Evolutionary conservation across 176 grass and related monocot species (phyloP).

Genomic region (bread wheat (Triticum aestivum)): DNA sequence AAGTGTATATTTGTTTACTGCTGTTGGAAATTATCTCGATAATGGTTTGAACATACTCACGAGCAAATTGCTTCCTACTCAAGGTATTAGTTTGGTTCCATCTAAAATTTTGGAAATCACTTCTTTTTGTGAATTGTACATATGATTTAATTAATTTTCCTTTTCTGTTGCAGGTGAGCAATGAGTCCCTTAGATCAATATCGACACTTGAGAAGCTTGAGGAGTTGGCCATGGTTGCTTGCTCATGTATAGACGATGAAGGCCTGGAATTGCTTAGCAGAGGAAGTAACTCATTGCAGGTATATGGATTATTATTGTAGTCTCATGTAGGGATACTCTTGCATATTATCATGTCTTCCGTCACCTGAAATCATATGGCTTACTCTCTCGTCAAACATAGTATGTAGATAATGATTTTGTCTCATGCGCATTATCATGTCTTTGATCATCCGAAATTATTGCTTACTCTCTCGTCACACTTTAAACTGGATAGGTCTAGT

Average conservation of each 20-base stretch:
- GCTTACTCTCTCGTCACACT: background rate
- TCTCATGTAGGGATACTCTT: background rate
- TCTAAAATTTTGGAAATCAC: background rate
- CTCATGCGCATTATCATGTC: background rate
- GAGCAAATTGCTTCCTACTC: background rate
- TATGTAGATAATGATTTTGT: background rate
- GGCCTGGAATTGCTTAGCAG: slow-evolving; percentile 72
- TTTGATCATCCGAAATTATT: background rate
- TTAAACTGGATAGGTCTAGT: background rate
- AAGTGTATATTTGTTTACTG: background rate
- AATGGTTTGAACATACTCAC: background rate
- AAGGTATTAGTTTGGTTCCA: background rate
- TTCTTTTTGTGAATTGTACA: background rate
- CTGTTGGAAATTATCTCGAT: background rate
- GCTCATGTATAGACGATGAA: slow-evolving; percentile 78
- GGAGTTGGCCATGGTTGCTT: slow-evolving; percentile 79
- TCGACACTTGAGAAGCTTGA: slow-evolving; percentile 79
- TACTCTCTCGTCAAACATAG: background rate
- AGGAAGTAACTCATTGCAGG: slow-evolving; percentile 66
- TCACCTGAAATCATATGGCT: slow-evolving; percentile 2
- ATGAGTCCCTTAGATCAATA: slow-evolving; percentile 83
- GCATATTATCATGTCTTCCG: slow-evolving; percentile 11
- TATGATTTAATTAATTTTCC: slow-evolving; percentile 4
- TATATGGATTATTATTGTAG: slow-evolving; percentile 5
- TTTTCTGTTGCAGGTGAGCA: slow-evolving; percentile 57